Percentiles rank a stretch among this genome's conserved stretches.
Conservation (phyloP, 176 grass and related monocot genomes). For the Saccharum officinarum region DNA sequence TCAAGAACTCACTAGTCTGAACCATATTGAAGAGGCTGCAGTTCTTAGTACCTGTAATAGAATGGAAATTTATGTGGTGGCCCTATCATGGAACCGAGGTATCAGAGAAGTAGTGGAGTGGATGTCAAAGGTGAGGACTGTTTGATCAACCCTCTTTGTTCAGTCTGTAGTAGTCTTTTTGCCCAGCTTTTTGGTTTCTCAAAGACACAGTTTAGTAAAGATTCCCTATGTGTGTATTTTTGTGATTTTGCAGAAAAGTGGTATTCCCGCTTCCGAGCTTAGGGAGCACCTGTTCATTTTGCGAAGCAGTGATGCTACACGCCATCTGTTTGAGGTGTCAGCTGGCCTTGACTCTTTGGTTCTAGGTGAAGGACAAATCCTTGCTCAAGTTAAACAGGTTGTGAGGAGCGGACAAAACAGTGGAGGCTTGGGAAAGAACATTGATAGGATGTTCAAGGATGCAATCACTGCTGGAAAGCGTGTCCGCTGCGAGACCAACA, state of each 20-base stretch:
- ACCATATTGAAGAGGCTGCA: slow-evolving; percentile 96
- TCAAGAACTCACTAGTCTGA: slow-evolving; percentile 77
- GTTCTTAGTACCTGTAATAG: slow-evolving; percentile 98
- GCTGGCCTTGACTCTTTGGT: slow-evolving; percentile 87
- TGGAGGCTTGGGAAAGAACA: slow-evolving; percentile 86
- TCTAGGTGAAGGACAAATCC: slow-evolving; percentile 85
- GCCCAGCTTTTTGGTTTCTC: slow-evolving; percentile 22
- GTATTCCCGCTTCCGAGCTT: slow-evolving; percentile 72
- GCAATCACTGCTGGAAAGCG: slow-evolving; percentile 92
- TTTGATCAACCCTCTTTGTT: slow-evolving; percentile 24
- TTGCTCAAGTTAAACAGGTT: slow-evolving; percentile 93
- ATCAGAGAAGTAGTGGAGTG: slow-evolving; percentile 97
- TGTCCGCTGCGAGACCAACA: slow-evolving; percentile 81
- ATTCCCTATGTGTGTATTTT: slow-evolving; percentile 22
- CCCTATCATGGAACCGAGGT: slow-evolving; percentile 90
- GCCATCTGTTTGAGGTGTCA: slow-evolving; percentile 86
- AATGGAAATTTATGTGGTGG: slow-evolving; percentile 97
- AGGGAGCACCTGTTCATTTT: slow-evolving; percentile 84
- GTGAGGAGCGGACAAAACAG: slow-evolving; percentile 75
- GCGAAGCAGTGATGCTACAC: slow-evolving; percentile 73
- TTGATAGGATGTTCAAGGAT: slow-evolving; percentile 97
- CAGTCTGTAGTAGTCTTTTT: slow-evolving; percentile 2
- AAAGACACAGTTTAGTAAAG: slow-evolving; percentile 3
- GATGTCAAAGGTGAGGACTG: slow-evolving; percentile 84
- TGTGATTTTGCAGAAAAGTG: slow-evolving; percentile 64